Evolutionary conservation across 2,329 filamentous ascomycete species (phyloP), one percentile per base, ranked within the genome.

Genomic region (Cercospora sp.): DNA sequence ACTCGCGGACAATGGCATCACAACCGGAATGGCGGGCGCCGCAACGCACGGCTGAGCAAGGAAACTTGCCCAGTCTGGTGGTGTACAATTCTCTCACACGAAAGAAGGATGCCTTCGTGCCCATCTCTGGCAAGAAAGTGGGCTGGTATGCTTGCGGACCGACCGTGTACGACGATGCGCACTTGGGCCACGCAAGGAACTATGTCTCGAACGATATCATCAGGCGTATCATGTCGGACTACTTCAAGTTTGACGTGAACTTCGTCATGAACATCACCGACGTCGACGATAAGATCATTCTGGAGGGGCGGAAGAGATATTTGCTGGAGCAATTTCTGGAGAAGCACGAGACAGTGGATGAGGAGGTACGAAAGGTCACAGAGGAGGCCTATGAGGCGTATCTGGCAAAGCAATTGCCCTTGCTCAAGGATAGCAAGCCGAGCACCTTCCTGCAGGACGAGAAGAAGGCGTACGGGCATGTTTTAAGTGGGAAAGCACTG

Each of bases 211-310:
- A 92, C 57, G 93, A 97, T 79, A 93, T 97, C 71, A 89, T 97
- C 73, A 87, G 93, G 69, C 89, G 93, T 75, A 92, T 97, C 74
- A 81, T 97, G 79, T 84, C 87, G 75, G 89, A 94, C 79, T 94
- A 95, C 80, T 96, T 97, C 78, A 88, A 88, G 69, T 95, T 91
- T 79, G 83, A 93, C 51, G 88, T 97, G 72, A 88, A 89, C 68
- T 97, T 96, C 81, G 91, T 97, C 72, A 95, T 96, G 90, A 97
- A 97, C 81, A 93, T 95, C 71, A 97, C 93, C 30, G 93, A 94
- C 75, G 78, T 94, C 45, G 91, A 93, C 63, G 79, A 81, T 73
- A 80, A 81, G 84, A 91, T 89, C 75, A 89, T 89, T 70, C 78
- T 89, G 13, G 82, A 86, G 65, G 88, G 91, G 13, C 85, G 94